These are phyloP conservation scores for Musa schizocarpa DNA, from an alignment of 176 grass and related monocot genomes.

Conservation along the genomic window DNA sequence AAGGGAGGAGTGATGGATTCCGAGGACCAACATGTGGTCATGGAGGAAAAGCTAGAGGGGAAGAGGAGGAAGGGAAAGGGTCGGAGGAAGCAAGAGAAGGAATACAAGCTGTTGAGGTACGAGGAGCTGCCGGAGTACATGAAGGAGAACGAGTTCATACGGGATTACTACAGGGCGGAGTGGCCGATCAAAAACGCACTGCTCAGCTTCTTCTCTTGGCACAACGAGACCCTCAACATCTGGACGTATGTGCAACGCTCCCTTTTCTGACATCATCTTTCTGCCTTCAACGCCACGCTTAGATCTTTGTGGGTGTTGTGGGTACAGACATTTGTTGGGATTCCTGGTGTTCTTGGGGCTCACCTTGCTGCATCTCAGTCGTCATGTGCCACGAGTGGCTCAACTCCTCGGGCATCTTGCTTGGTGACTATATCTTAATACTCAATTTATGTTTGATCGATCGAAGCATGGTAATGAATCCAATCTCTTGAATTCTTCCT, in stretches of 20 bases:
- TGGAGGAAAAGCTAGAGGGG: too few species aligned
- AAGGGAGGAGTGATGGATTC: background rate
- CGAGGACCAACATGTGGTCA: background rate
- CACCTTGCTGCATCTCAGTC: slow-evolving; percentile 33
- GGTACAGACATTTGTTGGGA: slow-evolving; percentile 74
- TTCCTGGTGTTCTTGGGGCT: slow-evolving; percentile 76
- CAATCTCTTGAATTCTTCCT: too few species aligned
- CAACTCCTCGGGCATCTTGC: slow-evolving; percentile 23
- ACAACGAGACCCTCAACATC: slow-evolving; percentile 98
- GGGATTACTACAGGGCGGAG: slow-evolving; percentile 67
- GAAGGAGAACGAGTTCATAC: slow-evolving; percentile 93
- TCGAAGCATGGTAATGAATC: too few species aligned
- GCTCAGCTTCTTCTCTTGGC: slow-evolving; percentile 95
- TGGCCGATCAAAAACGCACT: slow-evolving; percentile 76
- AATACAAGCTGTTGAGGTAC: slow-evolving; percentile 53
- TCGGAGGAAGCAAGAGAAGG: slow-evolving; percentile 1
- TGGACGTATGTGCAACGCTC: slow-evolving; percentile 49
- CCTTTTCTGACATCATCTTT: background rate
- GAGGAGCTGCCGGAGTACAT: slow-evolving; percentile 89
- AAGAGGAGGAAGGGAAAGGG: background rate
- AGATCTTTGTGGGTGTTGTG: background rate
- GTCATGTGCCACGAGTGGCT: slow-evolving; percentile 30
- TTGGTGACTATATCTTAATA: background rate
- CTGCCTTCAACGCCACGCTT: background rate
- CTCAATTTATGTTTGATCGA: too few species aligned